phyloP scores from a whole-genome alignment of 2,329 filamentous ascomycete species.

The Colletotrichum sublineola region DNA sequence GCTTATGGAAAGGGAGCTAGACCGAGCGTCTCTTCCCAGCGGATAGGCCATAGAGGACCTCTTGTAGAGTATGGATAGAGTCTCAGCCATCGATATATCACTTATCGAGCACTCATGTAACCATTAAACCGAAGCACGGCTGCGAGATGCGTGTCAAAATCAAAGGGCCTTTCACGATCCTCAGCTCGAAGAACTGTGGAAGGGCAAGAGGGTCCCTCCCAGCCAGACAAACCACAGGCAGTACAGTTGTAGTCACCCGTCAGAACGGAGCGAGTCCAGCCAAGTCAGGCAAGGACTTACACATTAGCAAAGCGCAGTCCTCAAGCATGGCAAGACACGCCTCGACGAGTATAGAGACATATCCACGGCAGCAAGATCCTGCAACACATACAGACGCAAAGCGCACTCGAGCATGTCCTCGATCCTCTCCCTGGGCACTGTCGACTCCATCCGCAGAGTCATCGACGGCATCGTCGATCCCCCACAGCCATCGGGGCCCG shows the following conservation, averaged over 20 bases:
- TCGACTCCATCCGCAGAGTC: neutral
- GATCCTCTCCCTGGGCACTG: neutral
- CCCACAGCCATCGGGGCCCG: neutral
- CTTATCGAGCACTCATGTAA: neutral
- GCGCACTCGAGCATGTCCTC: neutral
- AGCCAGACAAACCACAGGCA: neutral
- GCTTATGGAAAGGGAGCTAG: neutral
- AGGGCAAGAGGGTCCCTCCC: neutral
- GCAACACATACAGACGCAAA: neutral
- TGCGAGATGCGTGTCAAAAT: neutral
- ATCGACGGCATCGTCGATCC: slow-evolving; percentile 13
- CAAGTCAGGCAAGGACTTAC: neutral
- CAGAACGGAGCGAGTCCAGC: neutral
- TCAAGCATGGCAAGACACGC: neutral
- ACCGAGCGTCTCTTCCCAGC: neutral
- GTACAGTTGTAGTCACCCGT: neutral
- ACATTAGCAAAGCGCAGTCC: neutral
- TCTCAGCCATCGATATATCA: neutral
- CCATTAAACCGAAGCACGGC: no score
- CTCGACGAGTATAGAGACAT: neutral
- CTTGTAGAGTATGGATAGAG: neutral
- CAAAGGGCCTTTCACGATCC: neutral
- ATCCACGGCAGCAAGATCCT: neutral
- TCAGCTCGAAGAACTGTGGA: neutral
- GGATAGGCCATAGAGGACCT: neutral